Conservation (phyloP, 1,284 basidiomycete species). For the Amylostereum areolatum region DNA sequence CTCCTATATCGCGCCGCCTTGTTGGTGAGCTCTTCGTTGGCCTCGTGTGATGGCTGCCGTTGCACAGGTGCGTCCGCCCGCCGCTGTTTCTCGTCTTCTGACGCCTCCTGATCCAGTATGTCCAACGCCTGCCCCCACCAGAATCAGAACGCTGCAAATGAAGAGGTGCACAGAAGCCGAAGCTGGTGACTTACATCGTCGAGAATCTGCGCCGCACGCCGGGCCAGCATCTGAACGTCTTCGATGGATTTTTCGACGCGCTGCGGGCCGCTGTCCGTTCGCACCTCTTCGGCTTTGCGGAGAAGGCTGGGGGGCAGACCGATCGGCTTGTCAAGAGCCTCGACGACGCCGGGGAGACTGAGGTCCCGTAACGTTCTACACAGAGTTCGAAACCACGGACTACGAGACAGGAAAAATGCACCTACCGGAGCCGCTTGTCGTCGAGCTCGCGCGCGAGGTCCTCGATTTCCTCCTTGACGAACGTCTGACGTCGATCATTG, state of each 20-base stretch:
- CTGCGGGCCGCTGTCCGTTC: constrained; percentile 69
- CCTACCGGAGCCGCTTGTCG: constrained; percentile 56
- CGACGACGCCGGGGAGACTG: constrained; percentile 81
- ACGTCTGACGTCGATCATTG: constrained; percentile 73
- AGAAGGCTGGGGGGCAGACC: constrained; percentile 87
- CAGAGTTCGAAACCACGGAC: constrained; percentile 2
- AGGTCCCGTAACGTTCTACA: constrained; percentile 64
- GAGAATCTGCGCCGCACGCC: constrained; percentile 58
- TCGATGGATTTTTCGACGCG: constrained; percentile 70
- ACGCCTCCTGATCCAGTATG: constrained; percentile 83
- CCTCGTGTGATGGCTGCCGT: constrained; percentile 68
- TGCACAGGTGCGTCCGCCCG: constrained; percentile 36
- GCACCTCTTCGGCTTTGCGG: constrained; percentile 83
- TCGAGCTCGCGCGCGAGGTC: constrained; percentile 65
- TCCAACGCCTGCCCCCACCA: constrained; percentile 64
- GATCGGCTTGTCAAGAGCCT: constrained; percentile 83
- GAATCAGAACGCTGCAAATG: background rate
- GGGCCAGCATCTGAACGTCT: constrained; percentile 66
- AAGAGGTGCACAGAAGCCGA: background rate
- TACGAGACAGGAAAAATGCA: constrained; percentile 8
- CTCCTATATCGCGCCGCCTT: constrained; percentile 68
- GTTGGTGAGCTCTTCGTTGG: constrained; percentile 68
- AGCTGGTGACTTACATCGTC: constrained; percentile 55
- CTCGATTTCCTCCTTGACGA: constrained; percentile 66
- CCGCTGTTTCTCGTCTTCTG: constrained; percentile 74